Base-by-base conservation (phyloP, 768 basidiomycete species). In the Mycena haematopus region DNA sequence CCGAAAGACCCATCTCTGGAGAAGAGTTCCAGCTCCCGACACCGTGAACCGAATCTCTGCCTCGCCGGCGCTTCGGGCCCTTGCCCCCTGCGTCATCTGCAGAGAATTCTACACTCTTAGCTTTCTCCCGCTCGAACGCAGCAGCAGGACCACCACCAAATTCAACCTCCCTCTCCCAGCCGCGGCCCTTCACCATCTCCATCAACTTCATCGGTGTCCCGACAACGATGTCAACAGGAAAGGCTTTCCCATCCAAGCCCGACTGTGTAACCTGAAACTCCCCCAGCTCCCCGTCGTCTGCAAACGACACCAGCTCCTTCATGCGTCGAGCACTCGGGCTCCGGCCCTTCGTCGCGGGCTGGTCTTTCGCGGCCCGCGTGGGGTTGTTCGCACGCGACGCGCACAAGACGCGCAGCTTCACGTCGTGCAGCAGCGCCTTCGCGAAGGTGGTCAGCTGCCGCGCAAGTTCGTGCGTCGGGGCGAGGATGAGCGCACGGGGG, bases 391-490 rank as follows among this genome's bases (percentile, higher is more conserved):
- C 82, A 44, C 82, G 84, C 56, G 89, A 91, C 10, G 85, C 81
- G 62, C 91, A 94, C 38, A 85, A 52, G 0, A 93, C 85, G n/a
- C 90, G 86, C 14, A 96, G 80, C 72, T 93, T 93, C 68, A 86
- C 80, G 17, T 85, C 75, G 74, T 95, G 93, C 25, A 89, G 75
- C 1, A 96, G 79, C 3, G 81, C 75, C 69, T 96, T 96, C 2
- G 93, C 88, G 60, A 89, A 90, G 0, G 75, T 73, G 0, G 93
- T 83, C 0, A 95, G 80, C 71, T 96, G 95, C 3, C 95, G 84
- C 3, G 91, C 82, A 17, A 97, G 85, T 72, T 96, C 95, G 71
- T 96, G 95, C 0, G 95, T 96, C 0, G 94, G 94, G 1, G 92
- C 90, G 17, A 96, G 83, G 49, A 97, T 79, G 49, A 97, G 77